These are phyloP conservation scores for Trifolium repens DNA, from an alignment of 306 rosid genomes.

Conservation along the genomic window DNA sequence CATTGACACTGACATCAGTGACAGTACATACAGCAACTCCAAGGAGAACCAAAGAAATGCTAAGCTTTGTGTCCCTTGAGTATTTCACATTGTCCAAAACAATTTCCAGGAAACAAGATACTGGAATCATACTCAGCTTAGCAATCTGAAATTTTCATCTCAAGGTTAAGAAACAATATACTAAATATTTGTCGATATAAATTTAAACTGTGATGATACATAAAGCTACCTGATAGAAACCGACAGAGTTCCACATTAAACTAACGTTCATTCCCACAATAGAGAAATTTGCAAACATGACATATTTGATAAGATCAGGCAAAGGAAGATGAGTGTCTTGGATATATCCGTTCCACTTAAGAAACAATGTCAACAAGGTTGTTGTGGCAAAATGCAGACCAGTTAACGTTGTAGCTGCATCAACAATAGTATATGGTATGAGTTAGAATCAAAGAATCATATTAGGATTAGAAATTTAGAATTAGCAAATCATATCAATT, in stretches of 20 bases:
- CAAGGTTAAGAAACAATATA: slow-evolving; percentile 13
- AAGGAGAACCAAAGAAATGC: slow-evolving; percentile 71
- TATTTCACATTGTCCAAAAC: slow-evolving; percentile 70
- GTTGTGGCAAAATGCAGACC: slow-evolving; percentile 83
- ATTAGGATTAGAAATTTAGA: background rate
- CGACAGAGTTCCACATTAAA: slow-evolving; percentile 92
- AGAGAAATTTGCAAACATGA: slow-evolving; percentile 77
- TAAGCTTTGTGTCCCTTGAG: slow-evolving; percentile 80
- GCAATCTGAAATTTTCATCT: slow-evolving; percentile 64
- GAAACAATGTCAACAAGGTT: slow-evolving; percentile 60
- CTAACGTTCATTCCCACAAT: slow-evolving; percentile 89
- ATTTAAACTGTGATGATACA: slow-evolving; percentile 18
- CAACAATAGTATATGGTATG: slow-evolving; percentile 28
- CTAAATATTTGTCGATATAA: background rate
- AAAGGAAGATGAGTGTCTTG: slow-evolving; percentile 71
- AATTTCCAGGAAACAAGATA: slow-evolving; percentile 77
- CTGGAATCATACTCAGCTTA: slow-evolving; percentile 88
- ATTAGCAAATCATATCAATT: background rate
- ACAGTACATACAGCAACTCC: slow-evolving; percentile 92
- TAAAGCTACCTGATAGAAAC: slow-evolving; percentile 77
- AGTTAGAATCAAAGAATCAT: slow-evolving; percentile 20
- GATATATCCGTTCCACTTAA: slow-evolving; percentile 71
- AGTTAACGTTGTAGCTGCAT: slow-evolving; percentile 84
- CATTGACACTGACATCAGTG: slow-evolving; percentile 78
- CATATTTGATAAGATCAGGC: slow-evolving; percentile 71